These are phyloP conservation scores for Capsella rubella DNA, from an alignment of 441 rosid genomes.

Conservation along the genomic window DNA sequence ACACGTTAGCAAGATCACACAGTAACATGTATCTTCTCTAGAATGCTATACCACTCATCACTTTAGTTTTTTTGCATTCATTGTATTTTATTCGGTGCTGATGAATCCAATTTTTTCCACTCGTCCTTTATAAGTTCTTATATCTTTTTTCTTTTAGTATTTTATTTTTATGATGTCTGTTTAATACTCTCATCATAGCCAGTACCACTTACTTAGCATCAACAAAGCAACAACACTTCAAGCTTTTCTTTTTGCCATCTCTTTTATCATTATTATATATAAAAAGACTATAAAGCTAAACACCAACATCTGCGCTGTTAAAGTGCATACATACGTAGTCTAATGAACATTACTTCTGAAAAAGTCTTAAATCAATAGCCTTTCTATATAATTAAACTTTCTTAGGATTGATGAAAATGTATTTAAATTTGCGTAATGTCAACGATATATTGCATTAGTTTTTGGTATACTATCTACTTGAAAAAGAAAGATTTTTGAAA, in stretches of 20 bases:
- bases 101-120: background rate
- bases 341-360: background rate
- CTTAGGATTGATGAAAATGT: conserved; percentile 14
- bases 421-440: background rate
- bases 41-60: background rate
- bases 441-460: background rate
- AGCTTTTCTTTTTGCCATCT: background rate
- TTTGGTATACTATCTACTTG: background rate
- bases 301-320: conserved; percentile 36
- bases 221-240: conserved; percentile 36
- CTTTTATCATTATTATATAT: background rate
- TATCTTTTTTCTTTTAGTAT: background rate
- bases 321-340: conserved; percentile 11
- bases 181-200: conserved; percentile 32
- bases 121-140: background rate
- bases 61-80: background rate
- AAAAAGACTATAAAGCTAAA: conserved; percentile 36
- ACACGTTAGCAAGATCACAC: background rate
- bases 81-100: conserved; percentile 37
- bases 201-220: conserved; percentile 36
- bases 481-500: background rate
- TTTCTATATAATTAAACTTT: conserved; percentile 3
- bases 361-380: conserved; percentile 18
- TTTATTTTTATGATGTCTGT: background rate
- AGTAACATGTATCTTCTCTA: background rate